Conservation (phyloP, 31 red algal species). For the Odonthalia washingtoniensis region DNA sequence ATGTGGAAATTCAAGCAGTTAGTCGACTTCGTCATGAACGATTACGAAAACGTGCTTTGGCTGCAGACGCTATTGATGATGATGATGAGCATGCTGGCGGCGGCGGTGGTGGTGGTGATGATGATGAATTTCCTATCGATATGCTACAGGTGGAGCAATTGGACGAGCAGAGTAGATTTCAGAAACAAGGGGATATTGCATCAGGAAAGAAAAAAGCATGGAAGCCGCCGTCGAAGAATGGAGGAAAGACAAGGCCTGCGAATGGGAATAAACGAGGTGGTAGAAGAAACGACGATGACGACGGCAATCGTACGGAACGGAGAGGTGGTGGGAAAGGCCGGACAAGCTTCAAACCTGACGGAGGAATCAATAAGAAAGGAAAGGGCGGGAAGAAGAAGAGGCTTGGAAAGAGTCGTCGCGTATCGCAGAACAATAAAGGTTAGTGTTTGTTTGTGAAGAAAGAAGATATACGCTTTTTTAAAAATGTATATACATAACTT, state of each 20-base stretch:
- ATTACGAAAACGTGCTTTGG: constrained; percentile 52
- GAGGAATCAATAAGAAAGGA: constrained; percentile 39
- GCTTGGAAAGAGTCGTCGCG: constrained; percentile 67
- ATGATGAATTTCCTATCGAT: constrained; percentile 86
- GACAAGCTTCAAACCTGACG: constrained; percentile 9
- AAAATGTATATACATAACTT: too few species aligned
- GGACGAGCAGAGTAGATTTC: constrained; percentile 64
- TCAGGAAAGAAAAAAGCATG: constrained; percentile 72
- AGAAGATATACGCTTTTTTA: background rate
- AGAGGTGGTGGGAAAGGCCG: background rate
- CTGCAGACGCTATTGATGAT: constrained; percentile 20
- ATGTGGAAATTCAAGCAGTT: constrained; percentile 67
- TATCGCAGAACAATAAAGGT: constrained; percentile 21
- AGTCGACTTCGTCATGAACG: constrained; percentile 75
- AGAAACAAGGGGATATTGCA: constrained; percentile 45
- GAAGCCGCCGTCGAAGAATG: constrained; percentile 20
- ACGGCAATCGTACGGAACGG: too few species aligned
- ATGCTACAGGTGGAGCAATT: constrained; percentile 84
- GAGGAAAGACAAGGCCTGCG: constrained; percentile 21
- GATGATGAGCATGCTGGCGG: too few species aligned
- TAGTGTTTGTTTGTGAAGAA: constrained; percentile 11
- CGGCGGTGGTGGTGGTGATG: too few species aligned
- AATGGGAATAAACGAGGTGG: background rate
- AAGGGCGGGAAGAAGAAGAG: constrained; percentile 56
- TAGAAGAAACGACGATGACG: background rate